phyloP scores from a whole-genome alignment of 2,329 filamentous ascomycete species.

The Rutstroemia sydowiana region DNA sequence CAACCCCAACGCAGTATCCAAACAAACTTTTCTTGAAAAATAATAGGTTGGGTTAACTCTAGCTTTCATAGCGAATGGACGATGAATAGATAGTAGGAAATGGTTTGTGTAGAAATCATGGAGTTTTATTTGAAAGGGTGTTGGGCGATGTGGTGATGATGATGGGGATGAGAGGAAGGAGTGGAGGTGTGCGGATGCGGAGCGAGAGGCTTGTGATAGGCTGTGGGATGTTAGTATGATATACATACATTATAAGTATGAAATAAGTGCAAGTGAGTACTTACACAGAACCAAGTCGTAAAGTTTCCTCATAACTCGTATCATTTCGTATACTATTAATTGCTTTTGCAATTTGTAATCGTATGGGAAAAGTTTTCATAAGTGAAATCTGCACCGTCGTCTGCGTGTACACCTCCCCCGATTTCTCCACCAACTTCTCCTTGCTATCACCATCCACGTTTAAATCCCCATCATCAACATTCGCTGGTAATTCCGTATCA shows the following conservation, averaged over 20 bases:
- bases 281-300: conserved; percentile 37
- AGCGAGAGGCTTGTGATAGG: neutral
- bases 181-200: neutral
- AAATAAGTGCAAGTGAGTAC: neutral
- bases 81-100: conserved; percentile 48
- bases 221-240: neutral
- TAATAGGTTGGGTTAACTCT: conserved; percentile 39
- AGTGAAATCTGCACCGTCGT: conserved; percentile 43
- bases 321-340: conserved; percentile 40
- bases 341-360: conserved; percentile 38
- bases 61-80: conserved; percentile 38
- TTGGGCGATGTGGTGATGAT: neutral
- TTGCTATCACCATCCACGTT: too few species aligned
- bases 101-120: conserved; percentile 45
- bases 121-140: conserved; percentile 33
- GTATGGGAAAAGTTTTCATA: conserved; percentile 36
- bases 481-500: conserved; percentile 42
- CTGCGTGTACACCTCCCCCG: conserved; percentile 34
- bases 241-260: too few species aligned
- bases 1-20: conserved; percentile 35
- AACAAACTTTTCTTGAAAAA: conserved; percentile 41
- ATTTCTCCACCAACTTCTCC: conserved; percentile 19
- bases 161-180: conserved; percentile 2
- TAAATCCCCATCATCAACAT: conserved; percentile 46
- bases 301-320: conserved; percentile 40